Evolutionary conservation across 306 rosid species (phyloP).

Genomic region (Medicago lupulina): DNA sequence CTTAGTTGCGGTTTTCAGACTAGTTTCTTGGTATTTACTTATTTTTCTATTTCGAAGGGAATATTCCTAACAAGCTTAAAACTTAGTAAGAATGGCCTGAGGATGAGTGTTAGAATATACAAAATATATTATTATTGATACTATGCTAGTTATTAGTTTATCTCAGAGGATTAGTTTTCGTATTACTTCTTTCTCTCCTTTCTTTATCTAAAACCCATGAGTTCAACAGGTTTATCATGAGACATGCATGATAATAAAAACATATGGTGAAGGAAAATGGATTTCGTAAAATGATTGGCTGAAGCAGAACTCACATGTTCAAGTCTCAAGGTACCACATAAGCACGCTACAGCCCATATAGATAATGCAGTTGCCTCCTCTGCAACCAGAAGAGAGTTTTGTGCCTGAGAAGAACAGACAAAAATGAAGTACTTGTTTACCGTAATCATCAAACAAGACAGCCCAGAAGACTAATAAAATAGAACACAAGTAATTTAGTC

Average conservation of each 20-base stretch:
- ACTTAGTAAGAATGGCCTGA: not conserved
- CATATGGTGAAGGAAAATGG: slow-evolving; percentile 24
- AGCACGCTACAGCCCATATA: slow-evolving; percentile 88
- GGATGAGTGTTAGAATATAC: not conserved
- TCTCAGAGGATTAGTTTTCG: not conserved
- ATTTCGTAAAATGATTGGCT: slow-evolving; percentile 16
- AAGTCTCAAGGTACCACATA: slow-evolving; percentile 95
- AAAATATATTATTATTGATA: not conserved
- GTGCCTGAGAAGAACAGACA: slow-evolving; percentile 73
- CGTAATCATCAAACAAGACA: slow-evolving; percentile 12
- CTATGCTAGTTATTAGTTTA: not conserved
- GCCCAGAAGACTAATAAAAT: slow-evolving; percentile 10
- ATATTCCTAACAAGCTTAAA: not conserved
- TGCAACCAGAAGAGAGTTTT: slow-evolving; percentile 71
- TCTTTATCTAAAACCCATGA: not conserved
- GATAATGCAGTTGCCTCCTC: slow-evolving; percentile 97
- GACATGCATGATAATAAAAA: slow-evolving; percentile 30
- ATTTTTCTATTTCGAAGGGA: not conserved
- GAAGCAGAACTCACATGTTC: slow-evolving; percentile 71
- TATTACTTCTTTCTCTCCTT: not conserved
- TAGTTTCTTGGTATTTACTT: not conserved
- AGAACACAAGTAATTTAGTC: slow-evolving; percentile 31
- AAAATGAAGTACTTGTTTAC: slow-evolving; percentile 29
- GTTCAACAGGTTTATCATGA: not conserved
- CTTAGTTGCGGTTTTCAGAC: not conserved